phyloP scores from a whole-genome alignment of 768 basidiomycete species.

The Paxillus rubicundulus region DNA sequence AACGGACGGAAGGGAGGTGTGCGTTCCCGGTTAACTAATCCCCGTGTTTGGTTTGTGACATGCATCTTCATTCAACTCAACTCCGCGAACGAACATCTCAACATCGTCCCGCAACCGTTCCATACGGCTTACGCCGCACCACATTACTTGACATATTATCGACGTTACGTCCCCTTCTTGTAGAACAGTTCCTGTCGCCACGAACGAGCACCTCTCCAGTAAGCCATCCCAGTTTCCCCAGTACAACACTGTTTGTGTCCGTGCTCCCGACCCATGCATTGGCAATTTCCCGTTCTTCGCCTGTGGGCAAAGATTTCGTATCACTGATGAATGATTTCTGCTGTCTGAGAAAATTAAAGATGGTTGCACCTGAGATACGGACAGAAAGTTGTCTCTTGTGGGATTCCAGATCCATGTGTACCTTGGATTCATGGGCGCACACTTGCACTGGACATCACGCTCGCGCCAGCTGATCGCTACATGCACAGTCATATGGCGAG shows the following conservation, averaged over 20 bases:
- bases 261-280: neutral
- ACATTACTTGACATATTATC: neutral
- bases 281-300: neutral
- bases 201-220: neutral
- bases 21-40: neutral
- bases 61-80: neutral
- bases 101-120: too few species aligned
- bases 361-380: neutral
- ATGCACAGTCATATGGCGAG: too few species aligned
- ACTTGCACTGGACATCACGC: neutral
- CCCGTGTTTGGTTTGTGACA: neutral
- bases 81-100: neutral
- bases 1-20: slow-evolving; percentile 21
- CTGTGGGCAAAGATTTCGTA: neutral
- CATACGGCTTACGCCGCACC: neutral
- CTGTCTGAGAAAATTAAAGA: neutral
- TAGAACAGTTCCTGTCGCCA: too few species aligned
- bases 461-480: too few species aligned
- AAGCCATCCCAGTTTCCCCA: neutral
- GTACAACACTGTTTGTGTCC: neutral
- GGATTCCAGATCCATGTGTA: neutral
- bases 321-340: neutral
- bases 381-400: neutral
- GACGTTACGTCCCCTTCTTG: neutral
- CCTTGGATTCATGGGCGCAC: neutral